These are phyloP conservation scores for Tetracentron sinense DNA, from an alignment of 164 flowering plant genomes.

Conservation along the genomic window DNA sequence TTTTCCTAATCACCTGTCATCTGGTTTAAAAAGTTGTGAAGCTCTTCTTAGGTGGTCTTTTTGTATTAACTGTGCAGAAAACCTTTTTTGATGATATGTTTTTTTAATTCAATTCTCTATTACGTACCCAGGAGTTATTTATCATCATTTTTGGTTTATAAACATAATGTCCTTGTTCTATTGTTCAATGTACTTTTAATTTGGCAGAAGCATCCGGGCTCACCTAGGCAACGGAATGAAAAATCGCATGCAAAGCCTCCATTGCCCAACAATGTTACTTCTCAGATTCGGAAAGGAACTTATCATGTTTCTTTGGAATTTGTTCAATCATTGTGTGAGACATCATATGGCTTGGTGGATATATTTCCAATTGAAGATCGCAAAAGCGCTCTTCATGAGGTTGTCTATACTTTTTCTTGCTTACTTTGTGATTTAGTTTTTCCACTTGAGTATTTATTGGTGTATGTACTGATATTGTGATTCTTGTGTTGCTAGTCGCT, in stretches of 20 bases:
- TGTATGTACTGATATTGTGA: slow-evolving; percentile 17
- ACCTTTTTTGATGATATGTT: too few species aligned
- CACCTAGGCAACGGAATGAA: slow-evolving; percentile 62
- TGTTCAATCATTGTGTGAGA: slow-evolving; percentile 86
- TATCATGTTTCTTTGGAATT: slow-evolving; percentile 94
- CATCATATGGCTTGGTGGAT: slow-evolving; percentile 86
- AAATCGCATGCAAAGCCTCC: slow-evolving; percentile 71
- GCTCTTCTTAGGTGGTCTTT: too few species aligned
- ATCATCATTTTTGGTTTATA: background rate
- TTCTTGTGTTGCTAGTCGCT: slow-evolving; percentile 66
- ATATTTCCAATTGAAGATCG: slow-evolving; percentile 96
- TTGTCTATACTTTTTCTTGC: slow-evolving; percentile 21
- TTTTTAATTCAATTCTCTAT: too few species aligned
- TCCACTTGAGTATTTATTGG: slow-evolving; percentile 10
- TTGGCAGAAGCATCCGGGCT: slow-evolving; percentile 69
- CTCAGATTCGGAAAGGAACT: slow-evolving; percentile 84
- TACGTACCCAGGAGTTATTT: too few species aligned
- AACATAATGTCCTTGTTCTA: background rate
- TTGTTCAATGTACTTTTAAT: slow-evolving; percentile 12
- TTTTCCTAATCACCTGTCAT: too few species aligned
- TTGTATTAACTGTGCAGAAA: too few species aligned
- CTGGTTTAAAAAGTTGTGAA: too few species aligned
- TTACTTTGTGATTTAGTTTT: slow-evolving; percentile 1
- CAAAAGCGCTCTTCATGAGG: slow-evolving; percentile 92
- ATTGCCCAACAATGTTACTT: slow-evolving; percentile 57